phyloP scores from a whole-genome alignment of 805 yeast genomes.

The Candida odintsovae region DNA sequence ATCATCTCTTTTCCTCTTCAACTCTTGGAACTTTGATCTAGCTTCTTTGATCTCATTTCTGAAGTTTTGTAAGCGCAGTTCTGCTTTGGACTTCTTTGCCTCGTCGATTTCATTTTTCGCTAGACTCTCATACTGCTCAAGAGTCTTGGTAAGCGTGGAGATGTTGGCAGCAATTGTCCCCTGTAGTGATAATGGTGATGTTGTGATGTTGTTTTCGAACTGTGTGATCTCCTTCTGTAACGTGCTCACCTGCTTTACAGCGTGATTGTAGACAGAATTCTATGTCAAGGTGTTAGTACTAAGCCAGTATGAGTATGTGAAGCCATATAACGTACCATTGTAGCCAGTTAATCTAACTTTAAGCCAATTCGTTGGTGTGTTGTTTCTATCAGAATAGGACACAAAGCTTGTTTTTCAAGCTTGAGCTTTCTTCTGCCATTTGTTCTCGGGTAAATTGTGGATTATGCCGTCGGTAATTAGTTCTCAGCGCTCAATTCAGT shows the following conservation, averaged over 20 bases:
- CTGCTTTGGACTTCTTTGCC: conserved; percentile 49
- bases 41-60: conserved; percentile 31
- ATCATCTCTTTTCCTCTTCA: conserved; percentile 31
- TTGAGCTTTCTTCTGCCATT: not conserved
- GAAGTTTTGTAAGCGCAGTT: conserved; percentile 56
- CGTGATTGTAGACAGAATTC: conserved; percentile 90
- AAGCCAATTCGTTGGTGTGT: no score
- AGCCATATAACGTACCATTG: not conserved
- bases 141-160: conserved; percentile 67
- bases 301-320: not conserved
- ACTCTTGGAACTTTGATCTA: conserved; percentile 26
- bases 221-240: conserved; percentile 61
- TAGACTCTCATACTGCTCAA: conserved; percentile 59
- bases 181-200: conserved; percentile 70
- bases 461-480: not conserved
- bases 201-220: conserved; percentile 59
- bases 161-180: conserved; percentile 78
- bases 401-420: not conserved
- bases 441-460: not conserved
- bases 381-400: not conserved
- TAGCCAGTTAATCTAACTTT: not conserved
- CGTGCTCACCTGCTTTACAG: conserved; percentile 75
- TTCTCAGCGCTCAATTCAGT: no score
- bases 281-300: conserved; percentile 9
- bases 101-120: conserved; percentile 53